Percentiles rank a stretch among this genome's conserved stretches.
These are phyloP conservation scores for Glebionis coronaria DNA, from an alignment of 129 eudicot genomes.

Conservation along the genomic window DNA sequence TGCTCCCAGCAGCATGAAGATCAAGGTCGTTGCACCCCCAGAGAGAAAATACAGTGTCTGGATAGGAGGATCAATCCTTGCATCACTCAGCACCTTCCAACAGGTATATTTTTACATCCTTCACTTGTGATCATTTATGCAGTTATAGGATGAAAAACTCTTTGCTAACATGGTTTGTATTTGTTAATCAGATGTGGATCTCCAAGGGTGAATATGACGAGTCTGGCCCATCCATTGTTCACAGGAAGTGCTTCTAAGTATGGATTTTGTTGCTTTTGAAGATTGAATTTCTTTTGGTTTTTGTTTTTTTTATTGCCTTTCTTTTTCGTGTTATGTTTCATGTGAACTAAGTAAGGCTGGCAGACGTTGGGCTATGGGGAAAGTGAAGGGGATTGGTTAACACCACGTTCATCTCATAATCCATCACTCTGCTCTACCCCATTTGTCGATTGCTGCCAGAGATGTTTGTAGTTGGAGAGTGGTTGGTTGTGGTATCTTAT, in stretches of 20 bases:
- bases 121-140: neutral
- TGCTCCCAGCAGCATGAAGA: slow-evolving; percentile 88
- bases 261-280: slow-evolving; percentile 34
- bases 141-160: neutral
- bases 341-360: slow-evolving; percentile 40
- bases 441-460: slow-evolving; percentile 34
- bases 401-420: slow-evolving; percentile 26
- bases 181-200: slow-evolving; percentile 63
- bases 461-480: slow-evolving; percentile 58
- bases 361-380: slow-evolving; percentile 31
- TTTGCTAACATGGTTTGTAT: neutral
- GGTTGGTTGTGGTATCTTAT: slow-evolving; percentile 52
- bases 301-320: slow-evolving; percentile 34
- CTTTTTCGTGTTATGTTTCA: slow-evolving; percentile 43
- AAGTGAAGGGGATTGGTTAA: slow-evolving; percentile 31
- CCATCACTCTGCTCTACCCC: slow-evolving; percentile 16
- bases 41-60: slow-evolving; percentile 83
- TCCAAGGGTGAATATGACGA: slow-evolving; percentile 82
- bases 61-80: slow-evolving; percentile 76
- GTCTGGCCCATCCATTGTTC: slow-evolving; percentile 78
- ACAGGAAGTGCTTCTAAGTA: slow-evolving; percentile 82
- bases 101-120: slow-evolving; percentile 33
- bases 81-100: slow-evolving; percentile 85
- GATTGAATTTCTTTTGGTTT: slow-evolving; percentile 53
- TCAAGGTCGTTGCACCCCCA: slow-evolving; percentile 79